Evolutionary conservation across 73 alveolate genomes (phyloP).

Genomic region (Effrenium voratum): DNA sequence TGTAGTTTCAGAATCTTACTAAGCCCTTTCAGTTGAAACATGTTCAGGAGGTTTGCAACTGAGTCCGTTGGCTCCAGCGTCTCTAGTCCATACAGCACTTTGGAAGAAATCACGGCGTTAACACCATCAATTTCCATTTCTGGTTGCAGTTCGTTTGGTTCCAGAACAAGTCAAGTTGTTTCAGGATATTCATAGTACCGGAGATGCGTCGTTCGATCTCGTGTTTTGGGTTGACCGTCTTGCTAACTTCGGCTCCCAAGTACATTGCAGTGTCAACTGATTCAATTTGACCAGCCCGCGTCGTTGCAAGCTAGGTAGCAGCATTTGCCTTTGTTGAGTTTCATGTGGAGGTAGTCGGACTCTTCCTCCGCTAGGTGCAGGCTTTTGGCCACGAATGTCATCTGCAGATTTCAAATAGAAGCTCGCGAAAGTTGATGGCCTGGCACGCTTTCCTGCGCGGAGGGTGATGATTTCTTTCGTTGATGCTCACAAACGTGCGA

Average conservation of each 20-base stretch:
- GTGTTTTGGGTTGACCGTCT: background rate
- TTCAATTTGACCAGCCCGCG: background rate
- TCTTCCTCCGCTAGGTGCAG: background rate
- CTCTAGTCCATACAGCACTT: background rate
- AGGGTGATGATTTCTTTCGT: background rate
- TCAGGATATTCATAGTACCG: background rate
- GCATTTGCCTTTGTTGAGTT: slow-evolving; percentile 14
- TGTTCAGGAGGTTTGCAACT: background rate
- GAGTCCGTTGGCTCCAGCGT: slow-evolving; percentile 22
- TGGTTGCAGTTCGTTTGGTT: background rate
- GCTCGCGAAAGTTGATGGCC: background rate
- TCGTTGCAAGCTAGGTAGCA: background rate
- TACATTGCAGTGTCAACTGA: background rate
- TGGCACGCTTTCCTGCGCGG: background rate
- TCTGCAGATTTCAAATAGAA: background rate
- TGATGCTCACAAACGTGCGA: background rate
- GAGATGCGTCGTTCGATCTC: slow-evolving; percentile 14
- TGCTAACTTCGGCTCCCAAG: background rate
- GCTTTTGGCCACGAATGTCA: background rate
- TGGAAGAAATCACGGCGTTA: background rate
- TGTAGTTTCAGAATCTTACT: background rate
- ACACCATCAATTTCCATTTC: slow-evolving; percentile 15
- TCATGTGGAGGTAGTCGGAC: background rate
- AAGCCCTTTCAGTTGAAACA: slow-evolving; percentile 24
- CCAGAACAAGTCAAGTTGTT: background rate